phyloP scores from a whole-genome alignment of 192 early-diverging fungal species.

The Backusella liffmaniae region DNA sequence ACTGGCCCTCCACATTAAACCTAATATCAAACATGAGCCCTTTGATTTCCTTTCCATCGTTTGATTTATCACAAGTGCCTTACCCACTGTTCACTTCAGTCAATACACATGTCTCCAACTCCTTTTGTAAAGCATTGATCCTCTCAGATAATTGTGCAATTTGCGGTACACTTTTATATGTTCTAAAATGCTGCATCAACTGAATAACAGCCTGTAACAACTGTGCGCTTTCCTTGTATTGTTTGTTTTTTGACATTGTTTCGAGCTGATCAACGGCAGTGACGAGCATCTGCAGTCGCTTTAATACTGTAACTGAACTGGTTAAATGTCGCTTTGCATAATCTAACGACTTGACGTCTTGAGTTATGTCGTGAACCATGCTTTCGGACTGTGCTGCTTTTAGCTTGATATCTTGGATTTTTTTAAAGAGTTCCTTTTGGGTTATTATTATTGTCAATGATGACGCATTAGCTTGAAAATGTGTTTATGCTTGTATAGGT shows the following conservation, averaged over 20 bases:
- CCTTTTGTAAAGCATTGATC: conserved; percentile 61
- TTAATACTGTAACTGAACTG: conserved; percentile 74
- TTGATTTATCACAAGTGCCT: conserved; percentile 6
- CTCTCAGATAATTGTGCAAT: conserved; percentile 67
- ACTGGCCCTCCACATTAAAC: conserved; percentile 62
- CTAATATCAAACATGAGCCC: conserved; percentile 43
- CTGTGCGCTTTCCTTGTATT: conserved; percentile 80
- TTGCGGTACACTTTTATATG: conserved; percentile 71
- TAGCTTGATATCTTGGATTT: conserved; percentile 81
- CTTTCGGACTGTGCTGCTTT: conserved; percentile 83
- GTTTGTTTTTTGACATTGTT: conserved; percentile 57
- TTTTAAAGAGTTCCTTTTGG: conserved; percentile 68
- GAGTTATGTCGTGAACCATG: conserved; percentile 93
- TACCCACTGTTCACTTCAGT: conserved; percentile 73
- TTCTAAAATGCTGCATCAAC: conserved; percentile 72
- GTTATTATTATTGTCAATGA: not conserved
- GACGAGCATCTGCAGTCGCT: conserved; percentile 88
- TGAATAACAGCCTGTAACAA: conserved; percentile 79
- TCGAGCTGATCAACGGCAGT: conserved; percentile 75
- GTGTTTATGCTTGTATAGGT: not conserved
- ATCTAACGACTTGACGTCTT: conserved; percentile 94
- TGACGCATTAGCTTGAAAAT: not conserved
- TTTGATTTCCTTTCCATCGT: not conserved
- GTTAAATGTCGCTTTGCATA: conserved; percentile 92
- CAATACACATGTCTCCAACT: conserved; percentile 63